phyloP scores from a whole-genome alignment of 2,329 filamentous ascomycete species.

The Torrubiella hemipterigena region DNA sequence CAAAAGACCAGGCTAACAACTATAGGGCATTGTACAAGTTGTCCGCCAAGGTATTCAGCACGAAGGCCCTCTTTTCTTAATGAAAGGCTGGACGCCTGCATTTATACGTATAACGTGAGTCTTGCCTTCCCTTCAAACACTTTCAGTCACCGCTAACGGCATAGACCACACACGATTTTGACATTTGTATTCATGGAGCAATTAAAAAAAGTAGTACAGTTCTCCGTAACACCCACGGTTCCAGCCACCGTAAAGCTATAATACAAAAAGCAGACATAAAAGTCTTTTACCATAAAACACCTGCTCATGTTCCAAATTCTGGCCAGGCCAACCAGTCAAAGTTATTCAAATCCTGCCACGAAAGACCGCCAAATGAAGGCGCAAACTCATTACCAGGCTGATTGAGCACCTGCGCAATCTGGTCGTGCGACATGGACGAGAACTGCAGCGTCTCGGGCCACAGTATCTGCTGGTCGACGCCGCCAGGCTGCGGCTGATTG shows the following conservation, averaged over 20 bases:
- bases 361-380: slow-evolving; percentile 39
- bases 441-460: slow-evolving; percentile 47
- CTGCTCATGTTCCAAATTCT: slow-evolving; percentile 24
- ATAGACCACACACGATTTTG: slow-evolving; percentile 29
- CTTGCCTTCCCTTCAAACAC: background rate
- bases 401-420: slow-evolving; percentile 55
- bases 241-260: slow-evolving; percentile 1
- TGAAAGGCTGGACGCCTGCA: slow-evolving; percentile 33
- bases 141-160: slow-evolving; percentile 3
- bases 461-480: slow-evolving; percentile 17
- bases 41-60: slow-evolving; percentile 20
- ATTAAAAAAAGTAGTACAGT: slow-evolving; percentile 19
- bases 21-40: slow-evolving; percentile 20
- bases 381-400: slow-evolving; percentile 49
- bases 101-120: slow-evolving; percentile 30
- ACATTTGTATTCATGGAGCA: slow-evolving; percentile 35
- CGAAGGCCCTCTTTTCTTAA: slow-evolving; percentile 28
- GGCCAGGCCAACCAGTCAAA: slow-evolving; percentile 46
- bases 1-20: background rate
- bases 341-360: slow-evolving; percentile 46
- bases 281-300: background rate
- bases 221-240: slow-evolving; percentile 1
- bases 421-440: slow-evolving; percentile 57
- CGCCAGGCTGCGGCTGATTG: background rate
- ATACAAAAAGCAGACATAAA: background rate